Base-by-base conservation (phyloP, 2,329 filamentous ascomycete genomes). In the Penicillium rolfsii region DNA sequence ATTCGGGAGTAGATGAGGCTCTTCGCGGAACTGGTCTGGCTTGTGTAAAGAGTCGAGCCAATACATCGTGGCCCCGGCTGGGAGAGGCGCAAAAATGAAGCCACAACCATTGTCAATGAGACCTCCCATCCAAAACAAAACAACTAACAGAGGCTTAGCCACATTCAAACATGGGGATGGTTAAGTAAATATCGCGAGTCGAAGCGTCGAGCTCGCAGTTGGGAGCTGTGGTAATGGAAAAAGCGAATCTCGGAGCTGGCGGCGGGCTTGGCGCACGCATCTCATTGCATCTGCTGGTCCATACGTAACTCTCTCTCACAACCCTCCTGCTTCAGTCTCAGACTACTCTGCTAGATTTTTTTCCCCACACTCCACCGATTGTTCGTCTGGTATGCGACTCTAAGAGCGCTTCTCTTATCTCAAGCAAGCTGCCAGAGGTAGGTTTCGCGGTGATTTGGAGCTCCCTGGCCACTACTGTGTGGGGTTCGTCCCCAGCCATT, bases 1-100 rank as follows among this genome's bases (percentile, higher is more conserved):
- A 52, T 54, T 54, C 61, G 40, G 11, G 58, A 33, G 14, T 50
- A 59, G 43, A 60, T 30, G n/a, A 35, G 46, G 50, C 59, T 62
- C 52, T 59, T 65, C 8, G 57, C 33, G 36, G 60, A 24, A 53
- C 54, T 61, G 54, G 53, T 40, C 12, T 38, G 52, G 6, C 55
- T 64, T 57, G 30, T 68, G 64, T 64, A 68, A 33, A 61, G 54
- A 54, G 52, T 57, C 22, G 62, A 63, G 52, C 62, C 54, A 56
- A 69, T 63, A 63, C 56, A 64, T 56, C 69, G 70, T 66, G 66
- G 62, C 53, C 65, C 67, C 59, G 61, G 65, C 28, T 61, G 58
- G 54, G 70, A 68, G 65, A 68, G 63, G 62, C 71, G 72, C 59
- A 73, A 66, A 61, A 74, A 69, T 43, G 67, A 69, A 69, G 71